Evolutionary conservation across 805 yeast species (phyloP).

Genomic region (Ogataea pini): DNA sequence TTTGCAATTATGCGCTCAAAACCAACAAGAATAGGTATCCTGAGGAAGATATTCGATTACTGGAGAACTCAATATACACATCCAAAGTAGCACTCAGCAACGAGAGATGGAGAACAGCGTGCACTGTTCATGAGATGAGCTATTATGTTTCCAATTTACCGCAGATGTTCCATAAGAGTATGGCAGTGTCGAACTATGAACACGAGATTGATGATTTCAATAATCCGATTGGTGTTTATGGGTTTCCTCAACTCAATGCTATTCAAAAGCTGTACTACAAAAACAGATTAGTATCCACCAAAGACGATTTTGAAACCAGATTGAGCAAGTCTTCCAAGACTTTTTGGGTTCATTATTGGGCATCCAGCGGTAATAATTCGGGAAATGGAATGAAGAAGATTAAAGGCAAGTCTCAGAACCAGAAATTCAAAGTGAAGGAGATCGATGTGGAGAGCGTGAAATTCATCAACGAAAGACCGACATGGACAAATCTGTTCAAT

Average conservation of each 20-base stretch:
- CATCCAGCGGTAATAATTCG: slow-evolving; percentile 26
- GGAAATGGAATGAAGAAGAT: slow-evolving; percentile 25
- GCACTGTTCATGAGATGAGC: slow-evolving; percentile 67
- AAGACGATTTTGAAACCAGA: slow-evolving; percentile 33
- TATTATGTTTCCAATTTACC: slow-evolving; percentile 52
- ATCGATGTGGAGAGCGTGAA: slow-evolving; percentile 36
- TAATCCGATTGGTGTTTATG: slow-evolving; percentile 54
- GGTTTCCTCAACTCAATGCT: slow-evolving; percentile 57
- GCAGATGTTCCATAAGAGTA: slow-evolving; percentile 38
- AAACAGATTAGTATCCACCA: slow-evolving; percentile 45
- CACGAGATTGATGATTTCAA: slow-evolving; percentile 45
- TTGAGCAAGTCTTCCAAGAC: slow-evolving; percentile 38
- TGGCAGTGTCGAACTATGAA: slow-evolving; percentile 44
- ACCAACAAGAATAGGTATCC: slow-evolving; percentile 36
- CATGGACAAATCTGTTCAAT: slow-evolving; percentile 32
- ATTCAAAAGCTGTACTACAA: slow-evolving; percentile 55
- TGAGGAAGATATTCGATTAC: slow-evolving; percentile 40
- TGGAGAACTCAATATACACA: slow-evolving; percentile 44
- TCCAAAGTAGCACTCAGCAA: slow-evolving; percentile 53
- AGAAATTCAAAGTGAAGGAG: slow-evolving; percentile 37
- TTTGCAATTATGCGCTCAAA: slow-evolving; percentile 48
- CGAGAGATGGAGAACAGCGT: slow-evolving; percentile 56
- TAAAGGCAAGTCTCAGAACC: slow-evolving; percentile 8
- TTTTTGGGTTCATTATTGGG: slow-evolving; percentile 61
- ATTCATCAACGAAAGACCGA: slow-evolving; percentile 28